Evolutionary conservation across 805 yeast genomes (phyloP), one percentile per base, ranked within the genome.

Genomic region (Wickerhamiella nectarea): DNA sequence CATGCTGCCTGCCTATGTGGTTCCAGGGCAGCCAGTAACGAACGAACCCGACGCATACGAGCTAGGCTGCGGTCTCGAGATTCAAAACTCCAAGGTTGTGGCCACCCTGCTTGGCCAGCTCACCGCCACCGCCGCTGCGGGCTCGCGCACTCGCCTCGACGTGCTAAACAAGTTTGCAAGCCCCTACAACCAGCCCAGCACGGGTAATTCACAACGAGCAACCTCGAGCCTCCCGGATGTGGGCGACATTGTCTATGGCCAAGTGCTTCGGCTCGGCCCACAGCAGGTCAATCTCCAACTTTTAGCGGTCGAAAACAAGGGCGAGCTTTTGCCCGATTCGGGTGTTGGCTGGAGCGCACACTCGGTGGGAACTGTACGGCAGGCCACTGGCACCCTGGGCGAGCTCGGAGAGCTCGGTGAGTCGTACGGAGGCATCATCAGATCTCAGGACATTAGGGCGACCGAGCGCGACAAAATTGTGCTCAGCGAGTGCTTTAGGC

Each of bases 401-500:
- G 94, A 84, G 53, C 28, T 48, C 14, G 45, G 46, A 6, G 56
- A 53, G 24, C 62, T 81, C 26, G 95, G 95, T 2, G 95, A 87
- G 56, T 81, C 81, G 18, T 87, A 82, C 64, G 84, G 80, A 54
- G 97, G 93, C 0, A 69, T 85, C 6, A 78, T 87, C 38, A 67
- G 97, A 54, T 68, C 81, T 2, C 94, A 85, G 60, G 98, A 91
- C 61, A 76, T 91, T 1, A 70, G 96, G 48, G 78, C 89, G 17
- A 84, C 95, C 0, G 95, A 91, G 52, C 69, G 95, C 55, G 98
- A 91, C 57, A 75, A 75, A 55, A 87, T 86, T 25, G 79, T 80
- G 54, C 70, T 89, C 26, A 71, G 75, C 46, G 83, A 83, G 15
- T 71, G 86, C 56, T 91, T 78, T 63, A 73, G 73, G 52, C 97